Conservation (phyloP, 805 yeast genomes). For the Isabelozyma rhagii region DNA sequence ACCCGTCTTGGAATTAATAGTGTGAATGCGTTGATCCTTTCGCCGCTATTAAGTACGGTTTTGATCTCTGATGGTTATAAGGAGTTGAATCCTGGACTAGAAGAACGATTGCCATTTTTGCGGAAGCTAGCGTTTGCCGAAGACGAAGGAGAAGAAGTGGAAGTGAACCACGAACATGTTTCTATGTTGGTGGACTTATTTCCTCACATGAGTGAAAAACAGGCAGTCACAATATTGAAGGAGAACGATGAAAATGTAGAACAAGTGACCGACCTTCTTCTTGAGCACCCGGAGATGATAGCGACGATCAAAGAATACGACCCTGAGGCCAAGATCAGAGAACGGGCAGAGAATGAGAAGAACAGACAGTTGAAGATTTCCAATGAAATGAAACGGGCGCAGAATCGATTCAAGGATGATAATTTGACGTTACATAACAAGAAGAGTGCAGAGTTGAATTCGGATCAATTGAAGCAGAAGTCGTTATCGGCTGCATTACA, state of each 20-base stretch:
- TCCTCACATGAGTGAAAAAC: conserved; percentile 53
- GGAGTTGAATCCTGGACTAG: conserved; percentile 49
- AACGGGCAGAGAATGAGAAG: not conserved
- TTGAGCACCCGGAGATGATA: conserved; percentile 57
- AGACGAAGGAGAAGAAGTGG: conserved; percentile 1
- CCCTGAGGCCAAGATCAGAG: conserved; percentile 14
- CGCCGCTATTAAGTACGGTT: conserved; percentile 57
- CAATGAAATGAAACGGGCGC: conserved; percentile 4
- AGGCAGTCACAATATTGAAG: conserved; percentile 48
- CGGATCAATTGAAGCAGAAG: conserved; percentile 50
- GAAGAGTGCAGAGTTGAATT: not conserved
- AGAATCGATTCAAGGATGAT: conserved; percentile 3
- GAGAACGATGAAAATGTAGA: conserved; percentile 54
- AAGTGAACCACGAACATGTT: conserved; percentile 32
- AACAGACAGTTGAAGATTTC: not conserved
- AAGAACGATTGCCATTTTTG: conserved; percentile 49
- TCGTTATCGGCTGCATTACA: conserved; percentile 60
- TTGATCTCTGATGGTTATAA: conserved; percentile 47
- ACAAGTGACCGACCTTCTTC: conserved; percentile 49
- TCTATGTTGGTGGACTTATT: conserved; percentile 53
- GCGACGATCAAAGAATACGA: conserved; percentile 18
- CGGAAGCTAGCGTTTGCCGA: conserved; percentile 12
- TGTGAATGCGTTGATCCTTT: conserved; percentile 38
- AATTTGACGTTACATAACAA: not conserved
- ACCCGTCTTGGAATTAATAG: conserved; percentile 42